phyloP scores from a whole-genome alignment of 2,329 filamentous ascomycete species.

The Amauroascus verrucosus region DNA sequence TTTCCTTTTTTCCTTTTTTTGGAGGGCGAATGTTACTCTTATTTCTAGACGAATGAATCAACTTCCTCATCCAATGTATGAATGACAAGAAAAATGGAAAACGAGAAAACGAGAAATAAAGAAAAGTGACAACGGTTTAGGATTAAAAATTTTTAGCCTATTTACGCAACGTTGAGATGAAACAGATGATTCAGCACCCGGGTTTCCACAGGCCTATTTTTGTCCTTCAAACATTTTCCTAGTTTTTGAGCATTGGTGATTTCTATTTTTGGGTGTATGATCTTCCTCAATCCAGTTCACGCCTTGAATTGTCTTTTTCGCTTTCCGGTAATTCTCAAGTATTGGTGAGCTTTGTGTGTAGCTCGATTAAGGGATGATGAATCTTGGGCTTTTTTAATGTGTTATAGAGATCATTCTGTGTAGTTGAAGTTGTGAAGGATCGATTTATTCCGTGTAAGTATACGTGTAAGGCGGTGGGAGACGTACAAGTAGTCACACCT shows the following conservation, averaged over 20 bases:
- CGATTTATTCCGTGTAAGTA: too few species aligned
- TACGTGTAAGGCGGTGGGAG: too few species aligned
- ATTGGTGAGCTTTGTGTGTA: too few species aligned
- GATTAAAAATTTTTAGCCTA: neutral
- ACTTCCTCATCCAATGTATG: neutral
- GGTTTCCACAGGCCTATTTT: too few species aligned
- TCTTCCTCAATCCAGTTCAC: neutral
- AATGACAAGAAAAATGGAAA: neutral
- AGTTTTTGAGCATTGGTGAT: neutral
- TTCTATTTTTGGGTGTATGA: conserved; percentile 1
- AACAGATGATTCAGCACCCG: neutral
- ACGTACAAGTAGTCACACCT: too few species aligned
- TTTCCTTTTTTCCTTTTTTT: too few species aligned
- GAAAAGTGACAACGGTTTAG: neutral
- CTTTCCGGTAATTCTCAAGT: too few species aligned
- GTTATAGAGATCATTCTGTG: too few species aligned
- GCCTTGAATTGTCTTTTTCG: neutral
- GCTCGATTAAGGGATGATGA: too few species aligned
- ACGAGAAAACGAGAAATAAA: neutral
- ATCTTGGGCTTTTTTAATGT: too few species aligned
- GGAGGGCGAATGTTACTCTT: neutral
- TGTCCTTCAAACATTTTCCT: neutral
- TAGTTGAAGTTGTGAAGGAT: too few species aligned
- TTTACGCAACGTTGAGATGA: neutral
- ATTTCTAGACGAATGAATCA: neutral